Evolutionary conservation across 2,329 filamentous ascomycete species (phyloP).

Genomic region (Nemania sp.): DNA sequence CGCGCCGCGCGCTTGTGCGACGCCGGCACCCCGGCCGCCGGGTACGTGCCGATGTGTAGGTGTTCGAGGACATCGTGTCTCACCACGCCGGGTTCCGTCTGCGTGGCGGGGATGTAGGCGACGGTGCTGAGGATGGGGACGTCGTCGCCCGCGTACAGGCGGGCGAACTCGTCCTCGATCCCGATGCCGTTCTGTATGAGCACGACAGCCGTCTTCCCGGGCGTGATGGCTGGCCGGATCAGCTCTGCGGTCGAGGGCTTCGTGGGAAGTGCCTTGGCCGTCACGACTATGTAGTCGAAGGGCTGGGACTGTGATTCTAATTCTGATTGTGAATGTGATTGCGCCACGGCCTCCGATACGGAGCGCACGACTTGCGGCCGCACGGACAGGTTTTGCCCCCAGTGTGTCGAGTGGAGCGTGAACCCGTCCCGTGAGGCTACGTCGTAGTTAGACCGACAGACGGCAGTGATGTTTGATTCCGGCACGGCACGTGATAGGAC

Average conservation of each 20-base stretch:
- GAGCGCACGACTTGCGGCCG: conserved; percentile 35
- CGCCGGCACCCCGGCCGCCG: conserved; percentile 36
- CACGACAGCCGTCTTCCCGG: conserved; percentile 51
- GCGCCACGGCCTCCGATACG: conserved; percentile 39
- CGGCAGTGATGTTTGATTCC: conserved; percentile 35
- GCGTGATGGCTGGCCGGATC: conserved; percentile 36
- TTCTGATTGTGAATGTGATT: conserved; percentile 3
- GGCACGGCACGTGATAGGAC: conserved; percentile 32
- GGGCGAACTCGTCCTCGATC: conserved; percentile 56
- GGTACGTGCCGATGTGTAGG: conserved; percentile 56
- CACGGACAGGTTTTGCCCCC: conserved; percentile 37
- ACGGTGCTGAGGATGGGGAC: conserved; percentile 56
- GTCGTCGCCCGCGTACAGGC: conserved; percentile 50
- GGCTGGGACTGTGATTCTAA: conserved; percentile 10
- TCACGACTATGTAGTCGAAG: conserved; percentile 40
- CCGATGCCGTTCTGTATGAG: conserved; percentile 62
- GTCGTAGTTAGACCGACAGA: conserved; percentile 42
- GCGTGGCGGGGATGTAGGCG: conserved; percentile 57
- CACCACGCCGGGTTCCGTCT: conserved; percentile 51
- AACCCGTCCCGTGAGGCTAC: conserved; percentile 37
- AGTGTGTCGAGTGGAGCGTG: conserved; percentile 39
- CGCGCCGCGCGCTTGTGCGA: conserved; percentile 39
- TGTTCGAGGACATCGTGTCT: conserved; percentile 52
- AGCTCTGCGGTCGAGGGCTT: conserved; percentile 35
- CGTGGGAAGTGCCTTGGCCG: conserved; percentile 36